A percentile compares a stretch with the other conserved stretches of the same genome.
phyloP scores from a whole-genome alignment of 2,329 filamentous ascomycete species.

The Colletotrichum lentis region DNA sequence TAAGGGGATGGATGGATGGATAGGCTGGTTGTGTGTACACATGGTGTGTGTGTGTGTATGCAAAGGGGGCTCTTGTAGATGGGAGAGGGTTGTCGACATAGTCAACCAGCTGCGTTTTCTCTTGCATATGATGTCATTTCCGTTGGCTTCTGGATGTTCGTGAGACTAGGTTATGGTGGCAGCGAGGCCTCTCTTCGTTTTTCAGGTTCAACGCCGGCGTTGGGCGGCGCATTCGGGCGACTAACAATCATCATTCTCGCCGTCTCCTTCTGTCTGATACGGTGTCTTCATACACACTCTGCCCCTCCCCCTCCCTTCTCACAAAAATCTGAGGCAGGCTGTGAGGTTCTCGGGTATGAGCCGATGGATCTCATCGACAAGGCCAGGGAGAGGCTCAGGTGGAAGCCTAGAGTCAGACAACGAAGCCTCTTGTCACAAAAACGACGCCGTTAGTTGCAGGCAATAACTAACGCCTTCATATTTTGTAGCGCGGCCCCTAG shows the following conservation, averaged over 20 bases:
- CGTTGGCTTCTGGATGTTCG: neutral
- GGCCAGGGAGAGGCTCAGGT: conserved; percentile 45
- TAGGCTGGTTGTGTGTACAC: conserved; percentile 13
- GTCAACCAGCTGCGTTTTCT: conserved; percentile 35
- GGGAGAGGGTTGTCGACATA: conserved; percentile 32
- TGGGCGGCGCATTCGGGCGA: neutral
- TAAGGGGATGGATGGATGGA: neutral
- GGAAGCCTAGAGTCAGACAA: conserved; percentile 43
- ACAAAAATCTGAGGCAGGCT: conserved; percentile 34
- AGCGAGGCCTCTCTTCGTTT: too few relatives aligned
- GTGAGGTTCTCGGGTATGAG: conserved; percentile 45
- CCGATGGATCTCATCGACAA: conserved; percentile 46
- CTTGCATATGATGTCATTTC: neutral
- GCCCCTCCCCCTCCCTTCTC: neutral
- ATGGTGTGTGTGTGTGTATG: conserved; percentile 11
- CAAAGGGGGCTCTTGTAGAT: conserved; percentile 36
- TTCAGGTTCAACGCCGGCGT: neutral
- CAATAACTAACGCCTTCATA: too few relatives aligned
- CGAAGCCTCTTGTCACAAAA: neutral
- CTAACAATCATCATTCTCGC: too few relatives aligned
- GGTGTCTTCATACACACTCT: neutral
- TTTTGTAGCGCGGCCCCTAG: too few relatives aligned
- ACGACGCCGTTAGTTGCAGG: too few relatives aligned
- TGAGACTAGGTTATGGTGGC: neutral
- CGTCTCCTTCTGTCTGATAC: neutral